phyloP scores from a whole-genome alignment of 2,329 filamentous ascomycete species.

The Stemphylium vesicarium region DNA sequence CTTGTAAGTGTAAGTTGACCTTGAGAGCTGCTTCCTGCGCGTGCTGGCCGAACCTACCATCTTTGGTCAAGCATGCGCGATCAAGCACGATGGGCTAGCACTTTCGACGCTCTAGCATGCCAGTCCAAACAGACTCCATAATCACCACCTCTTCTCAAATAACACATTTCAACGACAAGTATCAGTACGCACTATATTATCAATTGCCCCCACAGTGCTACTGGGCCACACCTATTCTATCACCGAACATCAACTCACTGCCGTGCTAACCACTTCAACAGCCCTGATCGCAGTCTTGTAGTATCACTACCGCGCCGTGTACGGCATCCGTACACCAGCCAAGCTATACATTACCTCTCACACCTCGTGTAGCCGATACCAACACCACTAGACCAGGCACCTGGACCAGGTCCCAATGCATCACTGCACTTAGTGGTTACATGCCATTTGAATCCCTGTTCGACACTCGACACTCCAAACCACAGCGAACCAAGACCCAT shows the following conservation, averaged over 20 bases:
- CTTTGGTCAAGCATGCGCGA: neutral
- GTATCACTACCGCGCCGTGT: neutral
- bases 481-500: neutral
- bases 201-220: neutral
- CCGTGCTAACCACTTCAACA: neutral
- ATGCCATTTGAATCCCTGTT: conserved; percentile 2
- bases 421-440: neutral
- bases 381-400: neutral
- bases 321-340: neutral
- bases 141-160: neutral
- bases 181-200: neutral
- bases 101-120: neutral
- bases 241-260: neutral
- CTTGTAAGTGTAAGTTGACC: too few species aligned
- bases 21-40: neutral
- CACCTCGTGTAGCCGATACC: neutral
- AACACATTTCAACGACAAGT: neutral
- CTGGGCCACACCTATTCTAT: neutral
- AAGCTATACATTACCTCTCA: neutral
- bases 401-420: neutral
- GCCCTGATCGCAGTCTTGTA: neutral
- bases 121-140: neutral
- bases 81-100: neutral
- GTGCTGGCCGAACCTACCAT: neutral
- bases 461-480: neutral